These are phyloP conservation scores for Sugiyamaella castrensis DNA, from an alignment of 1,139 yeast genomes.

Conservation along the genomic window DNA sequence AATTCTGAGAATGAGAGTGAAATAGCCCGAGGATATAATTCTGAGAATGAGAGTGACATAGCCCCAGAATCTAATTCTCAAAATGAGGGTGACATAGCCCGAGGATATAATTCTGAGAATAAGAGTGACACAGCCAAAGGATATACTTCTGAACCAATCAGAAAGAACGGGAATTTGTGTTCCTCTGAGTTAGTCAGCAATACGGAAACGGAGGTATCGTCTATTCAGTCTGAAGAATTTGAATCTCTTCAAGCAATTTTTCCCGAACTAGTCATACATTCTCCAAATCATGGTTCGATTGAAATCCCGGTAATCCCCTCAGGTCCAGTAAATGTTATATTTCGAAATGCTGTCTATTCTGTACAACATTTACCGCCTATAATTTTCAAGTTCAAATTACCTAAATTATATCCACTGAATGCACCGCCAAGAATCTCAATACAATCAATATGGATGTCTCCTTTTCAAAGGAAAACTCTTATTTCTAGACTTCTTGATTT, in stretches of 20 bases:
- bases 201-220: too few relatives aligned
- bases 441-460: constrained; percentile 29
- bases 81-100: too few relatives aligned
- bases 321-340: constrained; percentile 2
- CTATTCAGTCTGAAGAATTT: constrained; percentile 7
- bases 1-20: too few relatives aligned
- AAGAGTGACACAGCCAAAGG: too few relatives aligned
- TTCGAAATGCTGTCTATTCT: constrained; percentile 15
- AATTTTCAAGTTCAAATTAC: constrained; percentile 22
- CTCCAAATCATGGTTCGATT: neutral
- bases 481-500: constrained; percentile 20
- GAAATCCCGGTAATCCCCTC: constrained; percentile 7
- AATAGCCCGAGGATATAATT: too few relatives aligned
- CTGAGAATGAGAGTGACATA: too few relatives aligned
- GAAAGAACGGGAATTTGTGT: too few relatives aligned
- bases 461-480: constrained; percentile 31
- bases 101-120: too few relatives aligned
- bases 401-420: constrained; percentile 24
- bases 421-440: constrained; percentile 28
- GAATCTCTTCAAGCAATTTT: constrained; percentile 11
- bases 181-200: too few relatives aligned
- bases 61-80: too few relatives aligned
- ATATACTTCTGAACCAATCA: too few relatives aligned
- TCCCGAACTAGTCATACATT: constrained; percentile 4
- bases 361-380: constrained; percentile 28